Conservation (phyloP, 345 rosid genomes). For the Salix dunnii region DNA sequence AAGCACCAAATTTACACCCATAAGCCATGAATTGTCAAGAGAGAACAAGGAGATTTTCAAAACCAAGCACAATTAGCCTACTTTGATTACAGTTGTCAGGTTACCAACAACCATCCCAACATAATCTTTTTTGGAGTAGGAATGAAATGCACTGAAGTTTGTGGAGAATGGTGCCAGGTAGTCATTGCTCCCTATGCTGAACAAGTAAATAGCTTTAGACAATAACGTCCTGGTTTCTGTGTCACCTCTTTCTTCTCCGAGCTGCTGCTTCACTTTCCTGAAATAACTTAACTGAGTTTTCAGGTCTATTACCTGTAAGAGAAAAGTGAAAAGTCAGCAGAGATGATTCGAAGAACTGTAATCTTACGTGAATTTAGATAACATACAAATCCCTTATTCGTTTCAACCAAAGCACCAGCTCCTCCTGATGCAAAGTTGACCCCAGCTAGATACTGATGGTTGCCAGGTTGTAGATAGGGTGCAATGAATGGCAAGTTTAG, state of each 20-base stretch:
- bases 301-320: constrained; percentile 40
- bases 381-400: constrained; percentile 36
- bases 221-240: constrained; percentile 26
- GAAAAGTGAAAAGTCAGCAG: background rate
- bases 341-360: background rate
- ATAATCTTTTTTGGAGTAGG: constrained; percentile 18
- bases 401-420: constrained; percentile 46
- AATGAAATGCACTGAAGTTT: constrained; percentile 19
- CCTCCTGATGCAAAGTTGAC: constrained; percentile 49
- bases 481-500: constrained; percentile 46
- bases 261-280: constrained; percentile 23
- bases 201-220: constrained; percentile 40
- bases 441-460: constrained; percentile 28
- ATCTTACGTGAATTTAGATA: no score
- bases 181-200: constrained; percentile 44
- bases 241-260: constrained; percentile 36
- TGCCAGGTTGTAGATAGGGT: constrained; percentile 40
- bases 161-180: constrained; percentile 5
- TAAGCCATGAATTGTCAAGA: background rate
- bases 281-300: constrained; percentile 32
- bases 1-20: background rate
- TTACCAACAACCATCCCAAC: constrained; percentile 33
- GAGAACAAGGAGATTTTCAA: no score
- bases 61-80: background rate
- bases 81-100: constrained; percentile 26